Evolutionary conservation across 768 basidiomycete species (phyloP).

Genomic region (Exidia glandulosa): DNA sequence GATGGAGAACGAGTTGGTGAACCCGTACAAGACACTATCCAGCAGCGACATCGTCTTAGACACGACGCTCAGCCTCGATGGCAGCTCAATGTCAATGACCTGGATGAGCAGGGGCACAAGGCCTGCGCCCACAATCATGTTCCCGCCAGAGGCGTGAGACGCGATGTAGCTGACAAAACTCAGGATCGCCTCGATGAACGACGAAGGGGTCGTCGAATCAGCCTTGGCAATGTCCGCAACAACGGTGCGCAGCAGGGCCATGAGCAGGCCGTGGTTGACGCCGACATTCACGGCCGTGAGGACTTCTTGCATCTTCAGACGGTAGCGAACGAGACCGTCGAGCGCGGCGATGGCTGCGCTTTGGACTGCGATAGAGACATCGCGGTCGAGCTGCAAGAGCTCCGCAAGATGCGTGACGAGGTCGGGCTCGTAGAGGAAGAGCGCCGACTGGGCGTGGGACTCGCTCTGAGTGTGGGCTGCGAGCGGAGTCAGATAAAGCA

Average conservation of each 20-base stretch:
- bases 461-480: conserved; percentile 77
- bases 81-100: conserved; percentile 66
- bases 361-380: conserved; percentile 61
- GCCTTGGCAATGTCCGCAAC: conserved; percentile 60
- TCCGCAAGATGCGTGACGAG: conserved; percentile 82
- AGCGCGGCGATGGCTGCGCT: conserved; percentile 81
- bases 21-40: conserved; percentile 87
- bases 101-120: conserved; percentile 83
- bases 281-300: conserved; percentile 86
- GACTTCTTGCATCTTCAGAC: conserved; percentile 75
- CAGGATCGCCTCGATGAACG: conserved; percentile 75
- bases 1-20: conserved; percentile 73
- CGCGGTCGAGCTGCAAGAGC: conserved; percentile 69
- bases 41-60: conserved; percentile 87
- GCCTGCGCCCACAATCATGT: conserved; percentile 92
- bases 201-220: conserved; percentile 54
- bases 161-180: conserved; percentile 82
- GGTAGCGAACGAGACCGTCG: conserved; percentile 81
- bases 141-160: conserved; percentile 73
- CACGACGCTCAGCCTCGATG: conserved; percentile 60
- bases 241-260: conserved; percentile 78
- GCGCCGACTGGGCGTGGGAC: conserved; percentile 59
- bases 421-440: conserved; percentile 94
- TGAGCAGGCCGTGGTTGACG: conserved; percentile 89
- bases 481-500: not conserved